Evolutionary conservation across 2,329 filamentous ascomycete species (phyloP).

Genomic region (Pyricularia pennisetigena): DNA sequence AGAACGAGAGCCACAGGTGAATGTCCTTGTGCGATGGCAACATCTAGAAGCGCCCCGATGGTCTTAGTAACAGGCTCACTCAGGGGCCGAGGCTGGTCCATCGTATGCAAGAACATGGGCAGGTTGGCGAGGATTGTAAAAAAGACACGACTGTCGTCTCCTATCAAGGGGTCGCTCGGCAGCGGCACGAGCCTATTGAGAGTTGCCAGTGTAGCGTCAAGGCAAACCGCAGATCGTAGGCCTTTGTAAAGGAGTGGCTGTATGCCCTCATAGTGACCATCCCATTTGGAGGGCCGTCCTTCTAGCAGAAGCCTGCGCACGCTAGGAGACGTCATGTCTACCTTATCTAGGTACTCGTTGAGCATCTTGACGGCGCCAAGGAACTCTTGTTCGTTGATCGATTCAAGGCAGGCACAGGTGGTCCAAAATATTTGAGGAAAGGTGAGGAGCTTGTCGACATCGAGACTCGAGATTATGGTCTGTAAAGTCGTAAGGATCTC

Average conservation of each 20-base stretch:
- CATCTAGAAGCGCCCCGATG: conserved; percentile 59
- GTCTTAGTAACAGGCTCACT: conserved; percentile 48
- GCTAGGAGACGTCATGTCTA: conserved; percentile 64
- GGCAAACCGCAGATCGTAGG: conserved; percentile 72
- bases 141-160: conserved; percentile 71
- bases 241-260: conserved; percentile 86
- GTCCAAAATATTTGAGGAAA: conserved; percentile 98
- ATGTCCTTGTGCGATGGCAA: conserved; percentile 65
- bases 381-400: conserved; percentile 93
- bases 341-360: conserved; percentile 71
- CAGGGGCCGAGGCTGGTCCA: conserved; percentile 46
- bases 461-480: conserved; percentile 78
- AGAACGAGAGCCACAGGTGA: conserved; percentile 59
- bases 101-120: conserved; percentile 70
- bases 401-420: conserved; percentile 90
- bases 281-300: conserved; percentile 77
- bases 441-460: conserved; percentile 67
- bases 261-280: conserved; percentile 78
- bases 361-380: conserved; percentile 87
- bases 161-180: conserved; percentile 71
- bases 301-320: conserved; percentile 66
- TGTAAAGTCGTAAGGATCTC: conserved; percentile 93
- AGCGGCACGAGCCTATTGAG: conserved; percentile 71
- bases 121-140: conserved; percentile 89
- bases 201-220: conserved; percentile 66